phyloP scores from a whole-genome alignment of 371 early-diverging fungal species.

The Lichtheimia ramosa region DNA sequence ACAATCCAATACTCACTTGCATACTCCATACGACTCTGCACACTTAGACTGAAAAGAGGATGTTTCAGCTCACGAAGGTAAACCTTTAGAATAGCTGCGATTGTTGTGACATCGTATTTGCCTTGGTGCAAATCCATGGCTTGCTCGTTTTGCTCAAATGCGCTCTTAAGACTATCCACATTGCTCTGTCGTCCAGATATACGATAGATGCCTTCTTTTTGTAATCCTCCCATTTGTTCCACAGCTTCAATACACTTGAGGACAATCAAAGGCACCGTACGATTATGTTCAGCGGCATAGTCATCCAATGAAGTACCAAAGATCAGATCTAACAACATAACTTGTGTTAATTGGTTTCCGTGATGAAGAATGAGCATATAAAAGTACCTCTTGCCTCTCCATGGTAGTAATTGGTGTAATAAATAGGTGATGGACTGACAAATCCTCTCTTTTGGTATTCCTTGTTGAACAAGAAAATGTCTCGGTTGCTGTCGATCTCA shows the following conservation, averaged over 20 bases:
- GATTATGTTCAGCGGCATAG: constrained; percentile 43
- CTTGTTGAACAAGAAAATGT: constrained; percentile 29
- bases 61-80: constrained; percentile 65
- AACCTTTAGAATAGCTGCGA: constrained; percentile 64
- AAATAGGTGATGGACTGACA: constrained; percentile 41
- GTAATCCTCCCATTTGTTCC: constrained; percentile 61
- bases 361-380: constrained; percentile 4
- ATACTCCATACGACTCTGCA: constrained; percentile 56
- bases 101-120: constrained; percentile 55
- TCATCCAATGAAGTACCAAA: constrained; percentile 58
- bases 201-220: constrained; percentile 74
- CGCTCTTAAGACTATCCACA: constrained; percentile 47
- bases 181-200: constrained; percentile 67
- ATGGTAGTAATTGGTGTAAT: constrained; percentile 51
- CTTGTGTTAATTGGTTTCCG: no score
- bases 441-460: constrained; percentile 44
- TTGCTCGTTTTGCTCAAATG: constrained; percentile 58
- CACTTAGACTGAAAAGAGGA: constrained; percentile 56
- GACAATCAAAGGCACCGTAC: constrained; percentile 57
- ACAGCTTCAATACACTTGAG: constrained; percentile 61
- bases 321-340: constrained; percentile 38
- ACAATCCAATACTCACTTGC: constrained; percentile 41
- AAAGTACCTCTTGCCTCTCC: constrained; percentile 35
- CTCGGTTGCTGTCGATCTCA: constrained; percentile 27
- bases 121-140: constrained; percentile 37